Evolutionary conservation across 176 grass and related monocot species (phyloP).

Genomic region (Tillandsia fasciculata): DNA sequence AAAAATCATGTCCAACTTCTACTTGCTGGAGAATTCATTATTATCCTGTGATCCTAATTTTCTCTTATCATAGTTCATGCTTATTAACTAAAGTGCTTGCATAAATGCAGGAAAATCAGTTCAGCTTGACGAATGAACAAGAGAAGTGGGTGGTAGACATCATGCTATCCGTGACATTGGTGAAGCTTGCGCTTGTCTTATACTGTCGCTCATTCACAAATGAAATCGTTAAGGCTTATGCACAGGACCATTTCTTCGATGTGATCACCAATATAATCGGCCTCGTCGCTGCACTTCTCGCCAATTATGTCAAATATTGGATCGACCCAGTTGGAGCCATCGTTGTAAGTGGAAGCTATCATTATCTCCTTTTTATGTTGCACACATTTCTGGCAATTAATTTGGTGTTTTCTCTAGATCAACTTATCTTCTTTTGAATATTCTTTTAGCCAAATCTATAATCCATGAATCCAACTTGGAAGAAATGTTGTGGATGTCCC

Average conservation of each 20-base stretch:
- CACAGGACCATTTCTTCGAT: conserved; percentile 91
- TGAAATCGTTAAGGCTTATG: conserved; percentile 91
- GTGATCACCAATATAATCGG: conserved; percentile 94
- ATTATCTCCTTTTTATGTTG: neutral
- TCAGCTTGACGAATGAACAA: conserved; percentile 77
- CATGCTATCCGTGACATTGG: conserved; percentile 70
- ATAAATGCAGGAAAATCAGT: conserved; percentile 53
- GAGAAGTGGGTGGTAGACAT: conserved; percentile 81
- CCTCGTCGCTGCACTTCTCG: conserved; percentile 69
- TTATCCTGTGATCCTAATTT: conserved; percentile 9
- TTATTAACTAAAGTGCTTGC: neutral
- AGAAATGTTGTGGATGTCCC: too few relatives aligned
- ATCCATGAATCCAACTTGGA: too few relatives aligned
- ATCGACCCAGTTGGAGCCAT: conserved; percentile 89
- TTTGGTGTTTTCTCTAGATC: neutral
- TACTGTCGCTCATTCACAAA: conserved; percentile 89
- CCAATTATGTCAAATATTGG: conserved; percentile 65
- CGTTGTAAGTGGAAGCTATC: conserved; percentile 46
- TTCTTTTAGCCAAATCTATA: too few relatives aligned
- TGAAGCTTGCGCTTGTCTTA: conserved; percentile 60
- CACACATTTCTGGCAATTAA: too few relatives aligned
- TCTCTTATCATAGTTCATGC: neutral
- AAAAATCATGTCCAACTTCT: neutral
- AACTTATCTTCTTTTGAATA: neutral
- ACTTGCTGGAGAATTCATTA: neutral